Evolutionary conservation across 495 filamentous ascomycete genomes (phyloP).

Genomic region (Daldinia concentrica): DNA sequence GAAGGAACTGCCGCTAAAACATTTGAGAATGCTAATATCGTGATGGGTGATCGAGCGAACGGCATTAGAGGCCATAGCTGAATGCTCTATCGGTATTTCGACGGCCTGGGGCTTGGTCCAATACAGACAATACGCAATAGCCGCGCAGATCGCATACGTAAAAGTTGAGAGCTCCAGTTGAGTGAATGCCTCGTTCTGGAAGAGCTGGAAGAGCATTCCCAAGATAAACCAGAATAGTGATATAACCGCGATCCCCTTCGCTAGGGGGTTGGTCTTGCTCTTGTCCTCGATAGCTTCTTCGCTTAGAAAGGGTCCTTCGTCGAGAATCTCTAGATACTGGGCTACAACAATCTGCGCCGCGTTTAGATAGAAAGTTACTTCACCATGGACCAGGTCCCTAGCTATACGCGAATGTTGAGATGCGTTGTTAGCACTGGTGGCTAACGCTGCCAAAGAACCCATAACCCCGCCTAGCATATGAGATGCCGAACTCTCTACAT

Average conservation of each 20-base stretch:
- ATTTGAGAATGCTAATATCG: not conserved
- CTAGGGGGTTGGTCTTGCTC: not conserved
- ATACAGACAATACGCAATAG: not conserved
- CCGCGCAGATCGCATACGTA: not conserved
- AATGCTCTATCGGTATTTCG: not conserved
- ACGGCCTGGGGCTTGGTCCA: slow-evolving; percentile 3
- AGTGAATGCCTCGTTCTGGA: not conserved
- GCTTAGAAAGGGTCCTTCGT: not conserved
- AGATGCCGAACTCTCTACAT: not conserved
- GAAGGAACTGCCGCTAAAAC: not conserved
- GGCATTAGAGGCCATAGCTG: not conserved
- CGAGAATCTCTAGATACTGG: not conserved
- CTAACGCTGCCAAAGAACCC: not conserved
- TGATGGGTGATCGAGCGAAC: not conserved
- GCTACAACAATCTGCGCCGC: not conserved
- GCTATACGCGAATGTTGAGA: not conserved
- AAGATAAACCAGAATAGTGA: not conserved
- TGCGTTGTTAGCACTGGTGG: not conserved
- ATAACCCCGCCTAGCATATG: not conserved
- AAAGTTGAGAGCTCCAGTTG: slow-evolving; percentile 1
- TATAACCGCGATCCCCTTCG: not conserved
- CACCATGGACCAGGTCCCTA: not conserved
- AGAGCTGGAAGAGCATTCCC: not conserved
- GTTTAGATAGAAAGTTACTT: not conserved
- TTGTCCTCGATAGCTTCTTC: not conserved